phyloP scores from a whole-genome alignment of 208 protist species.

The Crithidia thermophila region DNA sequence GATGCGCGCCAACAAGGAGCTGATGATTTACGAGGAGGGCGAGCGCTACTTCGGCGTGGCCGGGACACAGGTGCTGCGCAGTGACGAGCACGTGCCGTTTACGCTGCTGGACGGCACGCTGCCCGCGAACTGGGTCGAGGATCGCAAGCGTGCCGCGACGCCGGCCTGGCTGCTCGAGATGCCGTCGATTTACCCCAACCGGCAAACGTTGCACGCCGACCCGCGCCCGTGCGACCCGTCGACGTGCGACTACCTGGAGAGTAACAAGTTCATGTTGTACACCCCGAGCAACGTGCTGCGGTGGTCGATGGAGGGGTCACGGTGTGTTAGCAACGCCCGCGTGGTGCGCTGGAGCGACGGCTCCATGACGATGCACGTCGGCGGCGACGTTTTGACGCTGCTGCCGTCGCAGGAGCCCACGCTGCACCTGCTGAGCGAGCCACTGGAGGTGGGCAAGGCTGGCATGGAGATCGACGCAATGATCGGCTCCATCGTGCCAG shows the following conservation, averaged over 20 bases:
- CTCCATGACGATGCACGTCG: conserved; percentile 80
- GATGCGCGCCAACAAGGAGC: conserved; percentile 41
- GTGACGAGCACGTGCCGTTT: conserved; percentile 46
- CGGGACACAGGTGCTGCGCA: conserved; percentile 40
- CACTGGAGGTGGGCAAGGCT: conserved; percentile 42
- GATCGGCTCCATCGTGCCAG: conserved; percentile 44
- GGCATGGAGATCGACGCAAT: conserved; percentile 57
- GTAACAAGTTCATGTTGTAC: conserved; percentile 73
- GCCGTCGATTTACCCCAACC: conserved; percentile 80
- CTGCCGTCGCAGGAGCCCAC: conserved; percentile 51
- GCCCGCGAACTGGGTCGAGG: conserved; percentile 17
- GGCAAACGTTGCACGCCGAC: conserved; percentile 85
- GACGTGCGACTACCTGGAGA: conserved; percentile 50
- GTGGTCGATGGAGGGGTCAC: conserved; percentile 38
- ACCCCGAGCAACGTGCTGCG: conserved; percentile 86
- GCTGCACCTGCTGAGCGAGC: conserved; percentile 62
- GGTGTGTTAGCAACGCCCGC: conserved; percentile 65
- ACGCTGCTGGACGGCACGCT: conserved; percentile 47
- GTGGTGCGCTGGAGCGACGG: conserved; percentile 88
- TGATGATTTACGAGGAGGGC: conserved; percentile 39
- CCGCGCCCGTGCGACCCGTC: conserved; percentile 72
- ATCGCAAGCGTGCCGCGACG: background rate
- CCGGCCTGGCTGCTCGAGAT: conserved; percentile 81
- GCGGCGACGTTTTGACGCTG: conserved; percentile 66
- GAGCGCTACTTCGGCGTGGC: conserved; percentile 63